Conservation (phyloP, 140 eudicot species). For the Eryngium alpinum region DNA sequence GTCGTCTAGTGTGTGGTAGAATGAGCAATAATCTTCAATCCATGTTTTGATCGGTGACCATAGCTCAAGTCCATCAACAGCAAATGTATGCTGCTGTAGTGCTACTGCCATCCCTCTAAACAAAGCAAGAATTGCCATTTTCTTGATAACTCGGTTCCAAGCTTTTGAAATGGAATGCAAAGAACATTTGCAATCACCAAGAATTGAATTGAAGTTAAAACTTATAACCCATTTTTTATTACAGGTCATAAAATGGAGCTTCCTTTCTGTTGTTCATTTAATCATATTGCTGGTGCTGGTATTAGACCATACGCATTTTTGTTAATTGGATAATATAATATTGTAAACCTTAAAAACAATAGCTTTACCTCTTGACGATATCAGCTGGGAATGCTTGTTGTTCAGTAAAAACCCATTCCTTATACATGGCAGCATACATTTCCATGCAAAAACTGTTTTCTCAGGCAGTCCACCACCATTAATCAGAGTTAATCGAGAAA, state of each 20-base stretch:
- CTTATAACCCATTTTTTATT: too few relatives aligned
- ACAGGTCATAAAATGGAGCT: too few relatives aligned
- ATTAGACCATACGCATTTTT: too few relatives aligned
- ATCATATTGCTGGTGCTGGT: too few relatives aligned
- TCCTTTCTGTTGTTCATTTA: too few relatives aligned
- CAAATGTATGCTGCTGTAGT: too few relatives aligned
- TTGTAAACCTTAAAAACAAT: background rate
- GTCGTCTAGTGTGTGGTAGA: constrained; percentile 44
- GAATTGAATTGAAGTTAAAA: too few relatives aligned
- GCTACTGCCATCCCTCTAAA: constrained; percentile 77
- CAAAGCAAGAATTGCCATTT: background rate
- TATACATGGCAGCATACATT: constrained; percentile 38
- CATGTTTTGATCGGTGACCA: constrained; percentile 71
- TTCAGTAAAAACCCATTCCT: constrained; percentile 58
- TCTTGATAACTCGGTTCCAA: background rate
- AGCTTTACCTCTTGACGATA: constrained; percentile 48
- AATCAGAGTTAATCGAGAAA: constrained; percentile 51
- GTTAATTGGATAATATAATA: too few relatives aligned
- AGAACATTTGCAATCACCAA: background rate
- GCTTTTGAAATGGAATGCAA: background rate
- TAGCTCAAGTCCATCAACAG: constrained; percentile 68
- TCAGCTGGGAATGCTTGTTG: constrained; percentile 73
- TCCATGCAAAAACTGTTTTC: constrained; percentile 51
- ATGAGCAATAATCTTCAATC: constrained; percentile 54
- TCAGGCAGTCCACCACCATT: constrained; percentile 66